Evolutionary conservation across 371 early-diverging fungal genomes (phyloP).

Genomic region (Mortierella sp.): DNA sequence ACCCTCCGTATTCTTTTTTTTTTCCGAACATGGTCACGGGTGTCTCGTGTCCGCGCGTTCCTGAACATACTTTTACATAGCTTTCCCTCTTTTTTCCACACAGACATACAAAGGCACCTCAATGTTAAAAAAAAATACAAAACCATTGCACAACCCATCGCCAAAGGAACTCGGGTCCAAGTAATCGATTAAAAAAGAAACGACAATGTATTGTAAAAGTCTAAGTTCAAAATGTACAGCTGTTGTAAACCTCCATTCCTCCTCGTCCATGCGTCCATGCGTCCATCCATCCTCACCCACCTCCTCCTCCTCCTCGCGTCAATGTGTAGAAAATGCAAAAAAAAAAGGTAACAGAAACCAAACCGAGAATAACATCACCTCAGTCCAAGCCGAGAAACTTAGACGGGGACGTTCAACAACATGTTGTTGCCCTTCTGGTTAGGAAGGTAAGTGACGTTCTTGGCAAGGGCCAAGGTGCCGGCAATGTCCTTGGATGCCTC

Average conservation of each 20-base stretch:
- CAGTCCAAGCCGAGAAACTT: slow-evolving; percentile 3
- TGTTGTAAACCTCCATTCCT: not conserved
- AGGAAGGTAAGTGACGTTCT: slow-evolving; percentile 97
- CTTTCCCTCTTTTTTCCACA: not conserved
- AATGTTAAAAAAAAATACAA: not conserved
- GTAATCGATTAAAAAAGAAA: slow-evolving; percentile 56
- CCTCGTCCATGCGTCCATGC: not conserved
- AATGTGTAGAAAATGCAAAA: slow-evolving; percentile 6
- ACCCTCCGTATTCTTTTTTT: too few relatives aligned
- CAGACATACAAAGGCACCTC: too few relatives aligned
- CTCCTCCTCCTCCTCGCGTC: not conserved
- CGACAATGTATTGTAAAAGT: slow-evolving; percentile 52
- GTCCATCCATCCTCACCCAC: not conserved
- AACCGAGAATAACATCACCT: not conserved
- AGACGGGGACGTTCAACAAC: slow-evolving; percentile 57
- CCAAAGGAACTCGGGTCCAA: not conserved
- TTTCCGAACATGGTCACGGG: too few relatives aligned
- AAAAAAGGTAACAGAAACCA: not conserved
- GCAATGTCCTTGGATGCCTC: slow-evolving; percentile 98
- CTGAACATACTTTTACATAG: too few relatives aligned
- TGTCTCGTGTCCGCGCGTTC: too few relatives aligned
- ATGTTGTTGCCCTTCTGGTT: slow-evolving; percentile 60
- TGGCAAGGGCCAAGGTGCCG: slow-evolving; percentile 83
- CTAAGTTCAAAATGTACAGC: slow-evolving; percentile 14
- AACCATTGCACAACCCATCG: not conserved